These are phyloP conservation scores for Melampsora americana DNA, from an alignment of 1,284 basidiomycete genomes.

Conservation along the genomic window DNA sequence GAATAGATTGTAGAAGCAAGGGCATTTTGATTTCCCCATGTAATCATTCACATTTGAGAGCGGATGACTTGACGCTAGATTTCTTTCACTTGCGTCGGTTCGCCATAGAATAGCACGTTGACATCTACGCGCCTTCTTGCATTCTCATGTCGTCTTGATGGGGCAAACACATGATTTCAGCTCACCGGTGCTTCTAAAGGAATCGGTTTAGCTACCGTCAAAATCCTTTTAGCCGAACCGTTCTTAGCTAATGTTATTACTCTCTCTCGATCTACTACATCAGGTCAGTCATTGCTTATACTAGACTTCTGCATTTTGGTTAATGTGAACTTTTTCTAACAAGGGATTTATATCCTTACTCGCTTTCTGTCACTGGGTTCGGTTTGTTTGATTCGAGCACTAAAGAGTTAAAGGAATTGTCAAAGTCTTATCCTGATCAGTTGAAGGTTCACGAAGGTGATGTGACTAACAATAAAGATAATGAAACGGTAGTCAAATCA, in stretches of 20 bases:
- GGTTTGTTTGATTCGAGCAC: not conserved
- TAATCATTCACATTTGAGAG: not conserved
- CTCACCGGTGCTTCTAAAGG: conserved; percentile 36
- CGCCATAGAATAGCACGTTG: not conserved
- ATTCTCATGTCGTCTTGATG: not conserved
- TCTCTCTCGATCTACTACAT: conserved; percentile 29
- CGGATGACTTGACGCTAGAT: too few relatives aligned
- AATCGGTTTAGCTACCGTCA: conserved; percentile 38
- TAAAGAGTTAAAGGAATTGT: conserved; percentile 25
- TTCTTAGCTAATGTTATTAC: conserved; percentile 29
- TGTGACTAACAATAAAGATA: conserved; percentile 22
- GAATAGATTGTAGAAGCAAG: not conserved
- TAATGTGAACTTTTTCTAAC: not conserved
- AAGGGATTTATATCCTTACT: not conserved
- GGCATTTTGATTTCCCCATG: not conserved
- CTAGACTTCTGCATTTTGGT: not conserved
- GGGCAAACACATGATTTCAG: not conserved
- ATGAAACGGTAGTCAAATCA: conserved; percentile 24
- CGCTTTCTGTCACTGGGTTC: not conserved
- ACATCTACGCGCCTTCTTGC: not conserved
- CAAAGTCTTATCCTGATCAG: conserved; percentile 1
- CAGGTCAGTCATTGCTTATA: conserved; percentile 17
- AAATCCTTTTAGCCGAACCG: conserved; percentile 15
- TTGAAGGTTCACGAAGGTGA: conserved; percentile 22
- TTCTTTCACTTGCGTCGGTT: not conserved